Evolutionary conservation across 2,329 filamentous ascomycete genomes (phyloP).

Genomic region (Juglanconis oblonga): DNA sequence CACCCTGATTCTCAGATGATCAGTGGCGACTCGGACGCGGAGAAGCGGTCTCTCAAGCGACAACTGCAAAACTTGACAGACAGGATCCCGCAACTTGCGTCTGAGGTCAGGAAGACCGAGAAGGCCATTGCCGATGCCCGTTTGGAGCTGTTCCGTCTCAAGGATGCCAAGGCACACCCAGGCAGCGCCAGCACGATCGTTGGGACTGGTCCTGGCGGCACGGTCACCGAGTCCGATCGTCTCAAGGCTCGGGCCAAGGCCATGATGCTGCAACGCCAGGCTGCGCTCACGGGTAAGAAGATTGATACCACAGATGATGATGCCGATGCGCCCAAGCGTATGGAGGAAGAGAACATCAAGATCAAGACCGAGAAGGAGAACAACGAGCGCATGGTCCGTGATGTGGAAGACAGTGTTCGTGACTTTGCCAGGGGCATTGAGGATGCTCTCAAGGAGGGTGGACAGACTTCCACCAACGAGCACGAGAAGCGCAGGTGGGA

Average conservation of each 20-base stretch:
- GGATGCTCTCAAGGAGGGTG: conserved; percentile 79
- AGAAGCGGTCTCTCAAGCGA: conserved; percentile 79
- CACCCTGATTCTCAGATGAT: conserved; percentile 75
- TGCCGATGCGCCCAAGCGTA: conserved; percentile 72
- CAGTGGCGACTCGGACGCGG: conserved; percentile 79
- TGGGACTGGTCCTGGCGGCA: conserved; percentile 87
- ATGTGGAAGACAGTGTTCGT: conserved; percentile 93
- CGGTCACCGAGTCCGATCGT: conserved; percentile 88
- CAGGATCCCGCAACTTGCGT: conserved; percentile 86
- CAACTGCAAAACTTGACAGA: conserved; percentile 88
- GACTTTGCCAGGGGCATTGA: conserved; percentile 85
- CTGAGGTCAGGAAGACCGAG: conserved; percentile 85
- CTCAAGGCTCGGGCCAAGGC: conserved; percentile 93
- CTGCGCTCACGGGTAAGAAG: conserved; percentile 84
- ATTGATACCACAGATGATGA: conserved; percentile 67
- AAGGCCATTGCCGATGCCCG: conserved; percentile 89
- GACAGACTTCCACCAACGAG: conserved; percentile 71
- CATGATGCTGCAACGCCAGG: conserved; percentile 98
- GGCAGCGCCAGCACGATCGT: conserved; percentile 76
- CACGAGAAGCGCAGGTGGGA: conserved; percentile 95
- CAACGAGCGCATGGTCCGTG: conserved; percentile 93
- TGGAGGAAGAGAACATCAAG: conserved; percentile 84
- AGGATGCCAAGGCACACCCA: conserved; percentile 89
- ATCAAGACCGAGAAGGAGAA: conserved; percentile 84
- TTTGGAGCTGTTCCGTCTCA: conserved; percentile 88